A percentile compares a stretch with the other conserved stretches of the same genome.
Evolutionary conservation across 768 basidiomycete species (phyloP).

Genomic region (Coprinellus aureogranulatus): DNA sequence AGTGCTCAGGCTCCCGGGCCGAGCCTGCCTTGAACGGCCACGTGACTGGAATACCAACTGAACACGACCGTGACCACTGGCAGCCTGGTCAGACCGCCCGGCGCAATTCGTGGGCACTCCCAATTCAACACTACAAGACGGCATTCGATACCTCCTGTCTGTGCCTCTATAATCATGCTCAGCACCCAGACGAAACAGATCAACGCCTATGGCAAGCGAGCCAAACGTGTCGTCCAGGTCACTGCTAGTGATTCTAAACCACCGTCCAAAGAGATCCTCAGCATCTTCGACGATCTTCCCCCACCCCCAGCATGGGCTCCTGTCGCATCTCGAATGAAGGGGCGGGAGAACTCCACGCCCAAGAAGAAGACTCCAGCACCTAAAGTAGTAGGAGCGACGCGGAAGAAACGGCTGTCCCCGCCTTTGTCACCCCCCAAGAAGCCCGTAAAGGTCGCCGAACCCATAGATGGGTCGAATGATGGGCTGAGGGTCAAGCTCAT

Average conservation of each 20-base stretch:
- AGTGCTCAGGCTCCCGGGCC: no score
- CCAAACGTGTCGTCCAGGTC: slow-evolving; percentile 56
- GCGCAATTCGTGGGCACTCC: no score
- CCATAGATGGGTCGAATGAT: slow-evolving; percentile 21
- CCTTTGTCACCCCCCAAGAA: slow-evolving; percentile 32
- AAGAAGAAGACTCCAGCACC: slow-evolving; percentile 8
- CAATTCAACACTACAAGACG: no score
- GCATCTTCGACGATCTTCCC: slow-evolving; percentile 45
- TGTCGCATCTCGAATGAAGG: slow-evolving; percentile 15
- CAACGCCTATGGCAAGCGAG: slow-evolving; percentile 62
- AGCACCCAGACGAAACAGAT: slow-evolving; percentile 64
- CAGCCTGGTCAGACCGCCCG: no score
- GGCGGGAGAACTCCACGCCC: slow-evolving; percentile 10
- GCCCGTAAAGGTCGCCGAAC: slow-evolving; percentile 29
- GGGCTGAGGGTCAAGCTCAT: no score
- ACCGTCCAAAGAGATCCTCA: slow-evolving; percentile 29
- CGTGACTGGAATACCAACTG: no score
- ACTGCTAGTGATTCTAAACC: slow-evolving; percentile 19
- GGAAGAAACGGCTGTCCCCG: slow-evolving; percentile 39
- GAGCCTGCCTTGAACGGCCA: no score
- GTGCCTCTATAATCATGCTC: slow-evolving; percentile 43
- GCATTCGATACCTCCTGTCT: slow-evolving; percentile 12
- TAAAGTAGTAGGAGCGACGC: slow-evolving; percentile 22
- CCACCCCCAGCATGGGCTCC: slow-evolving; percentile 30
- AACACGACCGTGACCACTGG: no score